phyloP scores from a whole-genome alignment of 345 rosid genomes.

The Bruguiera gymnorhiza region DNA sequence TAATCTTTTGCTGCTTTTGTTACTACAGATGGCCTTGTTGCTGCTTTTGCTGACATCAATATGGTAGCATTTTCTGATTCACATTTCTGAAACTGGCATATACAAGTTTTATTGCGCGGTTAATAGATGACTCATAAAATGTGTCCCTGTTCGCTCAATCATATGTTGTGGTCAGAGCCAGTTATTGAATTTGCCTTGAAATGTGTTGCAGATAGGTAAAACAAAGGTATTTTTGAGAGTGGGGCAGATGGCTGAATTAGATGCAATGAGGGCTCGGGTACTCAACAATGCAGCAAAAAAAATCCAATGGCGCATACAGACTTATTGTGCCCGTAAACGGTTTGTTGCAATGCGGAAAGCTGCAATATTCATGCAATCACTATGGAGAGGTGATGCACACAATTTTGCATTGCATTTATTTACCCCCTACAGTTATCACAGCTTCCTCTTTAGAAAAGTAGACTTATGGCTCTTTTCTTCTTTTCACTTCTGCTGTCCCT shows the following conservation, averaged over 20 bases:
- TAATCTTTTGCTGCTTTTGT: conserved; percentile 13
- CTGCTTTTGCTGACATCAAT: conserved; percentile 8
- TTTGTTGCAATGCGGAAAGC: conserved; percentile 68
- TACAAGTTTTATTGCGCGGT: background rate
- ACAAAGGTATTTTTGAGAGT: conserved; percentile 94
- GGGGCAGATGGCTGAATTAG: conserved; percentile 99
- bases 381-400: conserved; percentile 58
- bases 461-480: background rate
- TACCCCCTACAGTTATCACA: no score
- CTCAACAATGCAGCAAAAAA: conserved; percentile 78
- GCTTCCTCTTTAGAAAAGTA: background rate
- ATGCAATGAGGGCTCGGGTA: conserved; percentile 76
- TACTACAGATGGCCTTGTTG: background rate
- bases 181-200: conserved; percentile 16
- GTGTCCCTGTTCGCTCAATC: background rate
- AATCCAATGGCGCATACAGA: conserved; percentile 68
- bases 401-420: background rate
- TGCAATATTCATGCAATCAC: conserved; percentile 50
- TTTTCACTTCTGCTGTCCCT: background rate
- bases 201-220: conserved; percentile 73
- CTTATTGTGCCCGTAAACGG: conserved; percentile 65
- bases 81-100: background rate
- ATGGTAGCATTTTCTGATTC: background rate
- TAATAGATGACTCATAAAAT: background rate
- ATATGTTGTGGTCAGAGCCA: background rate